Base-by-base conservation (phyloP, 192 early-diverging fungal genomes). In the Gaertneriomyces sp. region DNA sequence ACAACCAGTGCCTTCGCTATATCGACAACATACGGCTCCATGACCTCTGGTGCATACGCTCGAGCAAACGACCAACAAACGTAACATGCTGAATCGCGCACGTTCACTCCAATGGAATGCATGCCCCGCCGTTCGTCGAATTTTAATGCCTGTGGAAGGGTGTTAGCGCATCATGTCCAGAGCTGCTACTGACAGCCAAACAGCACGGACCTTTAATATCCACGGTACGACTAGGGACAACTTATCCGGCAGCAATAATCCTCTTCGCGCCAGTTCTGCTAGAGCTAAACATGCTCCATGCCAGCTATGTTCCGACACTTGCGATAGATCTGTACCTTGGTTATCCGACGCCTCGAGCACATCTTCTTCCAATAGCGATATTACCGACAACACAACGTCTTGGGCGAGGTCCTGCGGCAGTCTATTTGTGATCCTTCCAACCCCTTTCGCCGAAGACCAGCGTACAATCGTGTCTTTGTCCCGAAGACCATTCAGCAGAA, bases 21-120 rank as follows among this genome's bases (percentile, higher is more conserved):
- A 19, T 81, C 69, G 4, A 72, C 39, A 11, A 88, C 83, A 77
- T 87, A 82, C 4, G 84, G 79, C 25, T 73, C 75, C 50, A 98
- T 64, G 11, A 93, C 76, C 0, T 82, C 74, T 2, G 87, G 83
- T 17, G 89, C 87, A 67, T 96, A 92, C 0, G 93, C 91, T 38
- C 95, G 83, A 20, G 94, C 94, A 74, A 99, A 94, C 25, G 94
- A 93, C 96, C 96, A 99, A 72, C 90, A 90, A 9, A 96, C 93
- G 76, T 99, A 99, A 64, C 95, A 94, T 40, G 91, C 91, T 0
- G 96, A 92, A 71, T 99, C 96, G 39, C 95, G 88, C 0, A 99
- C 94, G 73, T 95, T 90, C 9, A 92, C 78, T 4, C 96, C 96
- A 45, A 99, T 84, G 33, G 95, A 96, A 43, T 95, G 89, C 38